phyloP scores from a whole-genome alignment of 345 rosid species.

The Sonneratia caseolaris region DNA sequence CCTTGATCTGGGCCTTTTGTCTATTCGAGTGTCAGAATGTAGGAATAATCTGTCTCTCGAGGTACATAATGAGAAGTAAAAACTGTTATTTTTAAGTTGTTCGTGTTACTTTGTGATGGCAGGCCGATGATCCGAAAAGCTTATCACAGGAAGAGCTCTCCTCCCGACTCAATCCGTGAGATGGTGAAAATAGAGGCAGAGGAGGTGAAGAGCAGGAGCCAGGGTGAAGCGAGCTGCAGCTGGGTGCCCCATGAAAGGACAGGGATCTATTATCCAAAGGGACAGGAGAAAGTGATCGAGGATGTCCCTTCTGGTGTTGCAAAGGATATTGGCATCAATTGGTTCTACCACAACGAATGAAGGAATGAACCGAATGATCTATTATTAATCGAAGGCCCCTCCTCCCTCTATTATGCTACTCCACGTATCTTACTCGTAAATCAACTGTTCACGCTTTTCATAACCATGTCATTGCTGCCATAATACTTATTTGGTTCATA shows the following conservation, averaged over 20 bases:
- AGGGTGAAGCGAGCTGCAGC: slow-evolving; percentile 8
- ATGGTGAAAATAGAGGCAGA: slow-evolving; percentile 18
- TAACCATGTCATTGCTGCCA: too few relatives aligned
- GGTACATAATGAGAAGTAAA: not conserved
- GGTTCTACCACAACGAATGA: slow-evolving; percentile 11
- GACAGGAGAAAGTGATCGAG: slow-evolving; percentile 38
- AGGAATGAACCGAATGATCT: too few relatives aligned
- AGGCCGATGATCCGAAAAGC: slow-evolving; percentile 25
- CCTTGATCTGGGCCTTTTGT: too few relatives aligned
- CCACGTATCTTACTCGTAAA: not conserved
- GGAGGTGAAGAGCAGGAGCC: slow-evolving; percentile 11
- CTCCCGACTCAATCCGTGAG: slow-evolving; percentile 3
- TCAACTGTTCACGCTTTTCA: too few relatives aligned
- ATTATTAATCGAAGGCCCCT: not conserved
- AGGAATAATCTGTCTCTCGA: not conserved
- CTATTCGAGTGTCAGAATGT: too few relatives aligned
- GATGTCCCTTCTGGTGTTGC: slow-evolving; percentile 24
- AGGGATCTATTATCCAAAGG: slow-evolving; percentile 42
- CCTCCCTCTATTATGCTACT: not conserved
- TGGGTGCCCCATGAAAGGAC: slow-evolving; percentile 34
- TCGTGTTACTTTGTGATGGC: too few relatives aligned
- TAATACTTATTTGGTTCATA: too few relatives aligned
- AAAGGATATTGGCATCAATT: slow-evolving; percentile 15
- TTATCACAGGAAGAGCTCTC: slow-evolving; percentile 21
- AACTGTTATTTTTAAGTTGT: too few relatives aligned